Base-by-base conservation (phyloP, 768 basidiomycete genomes). In the Suillus sp. region DNA sequence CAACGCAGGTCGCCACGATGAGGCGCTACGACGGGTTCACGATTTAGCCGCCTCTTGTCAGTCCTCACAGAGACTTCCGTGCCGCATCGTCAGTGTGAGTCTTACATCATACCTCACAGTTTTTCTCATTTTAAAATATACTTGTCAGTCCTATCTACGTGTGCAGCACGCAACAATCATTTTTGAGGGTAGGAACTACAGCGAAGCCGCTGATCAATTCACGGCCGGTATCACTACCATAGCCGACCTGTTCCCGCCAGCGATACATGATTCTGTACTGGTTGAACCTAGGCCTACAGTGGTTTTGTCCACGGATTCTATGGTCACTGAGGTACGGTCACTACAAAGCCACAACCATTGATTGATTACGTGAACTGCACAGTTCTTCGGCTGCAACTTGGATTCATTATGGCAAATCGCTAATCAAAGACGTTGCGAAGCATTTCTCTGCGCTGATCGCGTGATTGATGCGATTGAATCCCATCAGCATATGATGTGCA, bases 381-480 rank as follows among this genome's bases (percentile, higher is more conserved):
- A 55, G 54, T 35, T 55, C 35, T 55, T 55, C 8, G 54, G 54
- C 22, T 55, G 54, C 35, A 22, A 37, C 22, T 37, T 55, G 35
- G 22, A 37, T 37, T 55, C 54, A 3, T 25, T 55, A 25, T 55
- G 13, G 35, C 54, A 8, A 25, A 25, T 22, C 14, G 22, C 8
- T 14, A 22, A 55, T 22, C 35, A 37, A 55, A 7, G 5, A 55
- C 54, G 14, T 22, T 55, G 54, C 4, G 35, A 55, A 1, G 54
- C 35, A 14, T 35, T 55, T 35, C 35, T 55, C 22, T 35, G 35
- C 1, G 35, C 54, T 11, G 35, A 37, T 37, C n/a, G 14, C 6
- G 22, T 55, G 14, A 55, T 35, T 35, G 35, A 55, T 16, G 54
- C 54, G 8, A 9, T 37, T 1, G 53, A 37, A 55, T 22, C 35